Base-by-base conservation (phyloP, 768 basidiomycete species). In the Naganishia vishniacii region DNA sequence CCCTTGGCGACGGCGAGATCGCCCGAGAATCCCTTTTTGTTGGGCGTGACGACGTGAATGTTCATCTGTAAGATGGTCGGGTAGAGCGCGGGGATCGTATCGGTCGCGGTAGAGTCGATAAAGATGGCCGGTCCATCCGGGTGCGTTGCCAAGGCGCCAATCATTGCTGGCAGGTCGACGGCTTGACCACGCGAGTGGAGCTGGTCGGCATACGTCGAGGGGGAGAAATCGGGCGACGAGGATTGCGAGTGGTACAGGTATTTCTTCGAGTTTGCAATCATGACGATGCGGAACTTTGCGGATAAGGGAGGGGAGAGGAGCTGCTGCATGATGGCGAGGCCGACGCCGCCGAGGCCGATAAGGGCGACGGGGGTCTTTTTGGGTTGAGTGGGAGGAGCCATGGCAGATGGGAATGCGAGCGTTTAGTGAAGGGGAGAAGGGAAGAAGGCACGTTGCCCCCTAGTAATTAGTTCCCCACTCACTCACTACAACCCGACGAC, bases 21-120 rank as follows among this genome's bases (percentile, higher is more conserved):
- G 0, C 87, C 86, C 15, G 91, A 93, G 73, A 86, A 91, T 0
- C 88, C 95, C 79, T 97, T 98, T 79, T 99, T 99, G 82, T 98
- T 99, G 16, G 95, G 94, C 0, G 95, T 99, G 48, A 94, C 85
- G 70, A 99, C 84, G 72, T 86, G 83, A 65, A 98, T 83, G 3
- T 93, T 92, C 4, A 83, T 82, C 53, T 80, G 79, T 46, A 98
- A 79, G 79, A 92, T 88, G 40, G 79, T 78, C 0, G 95, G 91
- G 77, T 98, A 99, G 59, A 86, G 71, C 25, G 80, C 80, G 1
- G 94, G 93, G 20, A 98, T 84, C 15, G 80, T 81, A 41, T 90
- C 87, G 34, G 88, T 87, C 0, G 91, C 88, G 0, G 95, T 97
- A 75, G 92, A 94, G 78, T 99, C 95, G 64, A 99, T 87, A 31